Evolutionary conservation across 2,329 filamentous ascomycete species (phyloP), one percentile per base, ranked within the genome.

Genomic region (Colletotrichum gloeosporioides): DNA sequence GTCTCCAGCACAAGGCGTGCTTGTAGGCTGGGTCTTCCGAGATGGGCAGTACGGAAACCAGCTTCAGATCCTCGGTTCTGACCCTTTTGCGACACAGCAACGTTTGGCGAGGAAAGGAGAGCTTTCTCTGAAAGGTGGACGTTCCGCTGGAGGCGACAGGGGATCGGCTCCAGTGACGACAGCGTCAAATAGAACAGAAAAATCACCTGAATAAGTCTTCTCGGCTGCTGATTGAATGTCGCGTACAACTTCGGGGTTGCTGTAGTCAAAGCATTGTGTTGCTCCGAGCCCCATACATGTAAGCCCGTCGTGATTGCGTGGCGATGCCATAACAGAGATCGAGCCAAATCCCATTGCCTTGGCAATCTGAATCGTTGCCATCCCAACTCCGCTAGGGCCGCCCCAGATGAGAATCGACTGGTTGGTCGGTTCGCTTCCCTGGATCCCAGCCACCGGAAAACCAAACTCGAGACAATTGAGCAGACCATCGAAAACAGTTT

Each of bases 301-400:
- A 31, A 84, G 79, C 18, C 79, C 79, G 4, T 80, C 80, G 55
- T 84, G 82, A 15, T 84, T 84, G 66, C 80, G 78, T 13, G 78
- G 61, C 8, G 81, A 82, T 0, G 81, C 80, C 0, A 83, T 84
- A 2, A 81, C 79, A 32, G 85, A 78, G 32, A 86, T 83, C 18
- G 79, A 77, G 4, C 77, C 71, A 12, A 78, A 71, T 2, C 84
- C 84, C 0, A 81, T 79, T 1, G 80, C 80, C 8, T 75, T 78
- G 1, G 84, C 84, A 8, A 85, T 76, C 70, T 85, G 84, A n/a
- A 86, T 81, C 2, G 82, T 81, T n/a, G 80, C 81, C 64, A 80
- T 80, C 12, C 85, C 84, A 4, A 86, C 83, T 18, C 79, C 80
- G 2, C 80, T 82, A 4, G 80, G 80, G 6, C 82, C 84, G 16